Base-by-base conservation (phyloP, 768 basidiomycete species). In the Mycena vulgaris region DNA sequence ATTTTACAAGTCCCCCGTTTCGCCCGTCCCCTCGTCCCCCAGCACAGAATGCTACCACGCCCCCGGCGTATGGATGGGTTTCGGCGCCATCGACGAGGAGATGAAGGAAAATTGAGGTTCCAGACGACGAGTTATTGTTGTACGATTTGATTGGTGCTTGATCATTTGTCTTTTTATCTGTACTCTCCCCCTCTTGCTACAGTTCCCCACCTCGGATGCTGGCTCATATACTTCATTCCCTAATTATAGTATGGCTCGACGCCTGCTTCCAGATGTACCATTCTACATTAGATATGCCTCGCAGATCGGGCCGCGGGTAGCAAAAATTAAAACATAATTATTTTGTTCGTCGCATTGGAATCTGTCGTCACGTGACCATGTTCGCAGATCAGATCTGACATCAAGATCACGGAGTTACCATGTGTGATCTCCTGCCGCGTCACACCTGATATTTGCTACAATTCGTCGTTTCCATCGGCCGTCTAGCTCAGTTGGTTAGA, bases 401-500 rank as follows among this genome's bases (percentile, higher is more conserved):
- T n/a, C n/a, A n/a, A n/a, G n/a, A n/a, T n/a, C n/a, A n/a, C n/a
- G n/a, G n/a, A n/a, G n/a, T n/a, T n/a, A n/a, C n/a, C n/a, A n/a
- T n/a, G n/a, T n/a, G n/a, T n/a, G n/a, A n/a, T n/a, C n/a, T n/a
- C n/a, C n/a, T n/a, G n/a, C n/a, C n/a, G n/a, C n/a, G n/a, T n/a
- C n/a, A n/a, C n/a, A n/a, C n/a, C n/a, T n/a, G n/a, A n/a, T n/a
- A n/a, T n/a, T n/a, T n/a, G n/a, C n/a, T n/a, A n/a, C n/a, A n/a
- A n/a, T n/a, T n/a, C n/a, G n/a, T n/a, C n/a, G n/a, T n/a, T n/a
- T n/a, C n/a, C n/a, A 39, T n/a, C 63, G 92, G 92, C 92, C 91
- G 92, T 89, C 90, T 93, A 93, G 92, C 92, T 93, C 92, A 93
- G 92, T 84, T 93, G 92, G 92, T 93, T 93, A 93, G 92, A 93